Evolutionary conservation across 2,329 filamentous ascomycete genomes (phyloP), one percentile per base, ranked within the genome.

Genomic region (Pyrenophora seminiperda): DNA sequence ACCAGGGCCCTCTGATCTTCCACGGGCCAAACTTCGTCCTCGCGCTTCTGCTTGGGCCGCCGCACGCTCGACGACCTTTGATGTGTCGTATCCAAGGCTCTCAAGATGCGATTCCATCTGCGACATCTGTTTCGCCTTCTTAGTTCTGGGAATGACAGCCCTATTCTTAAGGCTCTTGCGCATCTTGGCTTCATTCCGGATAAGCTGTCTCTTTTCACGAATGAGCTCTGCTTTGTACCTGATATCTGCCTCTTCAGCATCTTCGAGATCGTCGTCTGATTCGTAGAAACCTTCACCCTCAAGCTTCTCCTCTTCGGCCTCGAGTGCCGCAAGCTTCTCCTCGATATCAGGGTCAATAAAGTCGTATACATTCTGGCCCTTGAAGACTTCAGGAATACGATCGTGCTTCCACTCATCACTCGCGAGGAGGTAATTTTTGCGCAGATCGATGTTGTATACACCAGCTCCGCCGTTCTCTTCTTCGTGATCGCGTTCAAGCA

Each of bases 301-400:
- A 11, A 97, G 84, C 65, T 88, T 88, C 77, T 96, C 93, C 74
- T 99, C 94, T 71, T 99, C 95, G 56, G 92, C 92, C 75, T 99
- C 94, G 27, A 99, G 82, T 47, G 91, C 91, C 42, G 88, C 87
- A 41, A 99, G 83, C 79, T 96, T 97, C 61, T 86, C 83, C 68
- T 96, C 94, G 70, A 99, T 99, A 47, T 99, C 95, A 1, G 93
- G 92, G 68, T 97, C 94, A 68, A 99, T 86, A 74, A 90, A 99
- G 76, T 99, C 94, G 77, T 93, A 94, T 50, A 99, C 90, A 74
- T 99, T 99, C 82, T 93, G 92, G 75, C 94, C 94, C 70, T 97
- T 87, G 74, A 92, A 89, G 40, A 97, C 82, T 76, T 99, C 94
- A 24, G 94, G 94, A 47, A 97, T 89, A 76, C 89, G 91, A 78